Conservation (phyloP, 371 early-diverging fungal species). For the Mucor mucedo region DNA sequence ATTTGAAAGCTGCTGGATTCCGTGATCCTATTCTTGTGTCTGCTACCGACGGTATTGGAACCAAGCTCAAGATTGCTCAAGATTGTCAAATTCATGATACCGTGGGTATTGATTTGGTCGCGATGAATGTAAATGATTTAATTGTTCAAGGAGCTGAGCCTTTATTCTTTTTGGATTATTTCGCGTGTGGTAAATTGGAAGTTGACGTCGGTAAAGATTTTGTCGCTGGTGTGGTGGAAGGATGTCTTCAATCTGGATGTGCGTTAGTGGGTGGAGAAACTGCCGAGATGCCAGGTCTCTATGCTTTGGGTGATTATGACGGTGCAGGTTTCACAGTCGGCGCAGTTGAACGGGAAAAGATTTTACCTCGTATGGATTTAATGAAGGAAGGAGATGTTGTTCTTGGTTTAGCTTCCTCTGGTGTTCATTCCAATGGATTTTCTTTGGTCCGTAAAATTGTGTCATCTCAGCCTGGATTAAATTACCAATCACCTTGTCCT, state of each 20-base stretch:
- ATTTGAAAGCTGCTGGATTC: conserved; percentile 91
- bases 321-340: conserved; percentile 98
- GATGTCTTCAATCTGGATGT: conserved; percentile 90
- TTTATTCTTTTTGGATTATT: conserved; percentile 97
- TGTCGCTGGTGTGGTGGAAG: conserved; percentile 93
- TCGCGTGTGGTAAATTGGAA: conserved; percentile 92
- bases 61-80: conserved; percentile 96
- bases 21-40: conserved; percentile 91
- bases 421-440: conserved; percentile 97
- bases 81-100: conserved; percentile 83
- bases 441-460: conserved; percentile 95
- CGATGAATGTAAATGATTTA: conserved; percentile 98
- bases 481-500: conserved; percentile 83
- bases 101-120: conserved; percentile 95
- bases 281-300: conserved; percentile 99
- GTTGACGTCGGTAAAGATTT: conserved; percentile 91
- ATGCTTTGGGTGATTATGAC: conserved; percentile 87
- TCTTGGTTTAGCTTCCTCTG: conserved; percentile 91
- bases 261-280: conserved; percentile 98
- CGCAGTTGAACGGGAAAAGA: conserved; percentile 88
- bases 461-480: conserved; percentile 68
- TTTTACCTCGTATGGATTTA: conserved; percentile 83
- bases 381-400: conserved; percentile 86
- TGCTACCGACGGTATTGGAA: conserved; percentile 98
- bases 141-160: conserved; percentile 99